Percentiles rank a stretch among this genome's conserved stretches.
Conservation (phyloP, 2,329 filamentous ascomycete species). For the Nemania abortiva region DNA sequence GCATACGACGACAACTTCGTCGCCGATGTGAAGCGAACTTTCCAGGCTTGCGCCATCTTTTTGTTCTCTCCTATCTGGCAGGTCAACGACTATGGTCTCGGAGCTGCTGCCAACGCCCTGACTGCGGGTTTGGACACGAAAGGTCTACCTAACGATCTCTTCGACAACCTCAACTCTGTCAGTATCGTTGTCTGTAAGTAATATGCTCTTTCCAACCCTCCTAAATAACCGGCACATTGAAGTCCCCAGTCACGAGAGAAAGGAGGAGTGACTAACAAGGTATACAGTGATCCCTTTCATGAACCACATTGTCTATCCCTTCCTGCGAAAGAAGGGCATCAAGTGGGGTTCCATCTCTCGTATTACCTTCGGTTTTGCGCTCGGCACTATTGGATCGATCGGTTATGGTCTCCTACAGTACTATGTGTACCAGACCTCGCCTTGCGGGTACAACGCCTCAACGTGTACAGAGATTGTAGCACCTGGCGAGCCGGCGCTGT, state of each 20-base stretch:
- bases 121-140: conserved; percentile 57
- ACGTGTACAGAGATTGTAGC: conserved; percentile 48
- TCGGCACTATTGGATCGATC: conserved; percentile 57
- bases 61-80: conserved; percentile 55
- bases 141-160: conserved; percentile 58
- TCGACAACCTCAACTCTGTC: conserved; percentile 59
- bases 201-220: no score
- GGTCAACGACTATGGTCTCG: conserved; percentile 56
- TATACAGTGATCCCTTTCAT: conserved; percentile 54
- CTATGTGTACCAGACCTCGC: conserved; percentile 49
- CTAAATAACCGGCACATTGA: neutral
- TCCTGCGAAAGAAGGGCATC: conserved; percentile 54
- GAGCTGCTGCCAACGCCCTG: conserved; percentile 57
- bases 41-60: conserved; percentile 66
- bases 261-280: conserved; percentile 30
- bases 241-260: neutral
- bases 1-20: conserved; percentile 73
- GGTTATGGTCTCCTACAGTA: conserved; percentile 48
- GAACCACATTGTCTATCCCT: conserved; percentile 57
- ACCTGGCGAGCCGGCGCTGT: conserved; percentile 42
- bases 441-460: conserved; percentile 49
- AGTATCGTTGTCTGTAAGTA: conserved; percentile 55
- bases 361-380: conserved; percentile 60
- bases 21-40: conserved; percentile 68
- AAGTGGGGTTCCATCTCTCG: conserved; percentile 58